phyloP scores from a whole-genome alignment of 768 basidiomycete species.

The Amanita rubescens region DNA sequence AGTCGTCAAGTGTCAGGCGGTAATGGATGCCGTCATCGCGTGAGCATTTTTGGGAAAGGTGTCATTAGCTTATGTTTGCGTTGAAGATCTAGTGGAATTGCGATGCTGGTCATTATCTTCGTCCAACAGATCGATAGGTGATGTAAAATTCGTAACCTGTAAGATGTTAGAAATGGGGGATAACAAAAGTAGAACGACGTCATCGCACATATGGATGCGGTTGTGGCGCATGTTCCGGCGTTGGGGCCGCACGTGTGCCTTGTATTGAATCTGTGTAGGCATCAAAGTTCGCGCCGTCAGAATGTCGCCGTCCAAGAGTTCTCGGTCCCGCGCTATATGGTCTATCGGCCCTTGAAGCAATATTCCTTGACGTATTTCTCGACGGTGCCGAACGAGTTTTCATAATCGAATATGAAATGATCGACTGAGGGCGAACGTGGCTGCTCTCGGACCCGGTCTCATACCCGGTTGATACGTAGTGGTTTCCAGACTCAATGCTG shows the following conservation, averaged over 20 bases:
- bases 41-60: background rate
- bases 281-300: conserved; percentile 24
- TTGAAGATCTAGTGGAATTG: background rate
- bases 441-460: conserved; percentile 30
- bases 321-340: conserved; percentile 18
- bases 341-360: conserved; percentile 15
- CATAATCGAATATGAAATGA: conserved; percentile 12
- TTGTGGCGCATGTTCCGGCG: conserved; percentile 14
- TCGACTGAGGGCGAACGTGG: conserved; percentile 19
- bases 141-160: conserved; percentile 37
- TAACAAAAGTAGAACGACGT: too few species aligned
- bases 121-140: conserved; percentile 34
- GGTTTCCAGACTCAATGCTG: background rate
- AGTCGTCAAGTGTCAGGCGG: background rate
- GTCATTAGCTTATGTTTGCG: background rate
- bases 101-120: background rate
- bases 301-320: conserved; percentile 26
- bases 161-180: background rate
- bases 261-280: conserved; percentile 14
- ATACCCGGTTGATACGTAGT: conserved; percentile 26
- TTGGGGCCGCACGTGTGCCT: conserved; percentile 9
- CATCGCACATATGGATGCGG: conserved; percentile 45
- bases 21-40: background rate
- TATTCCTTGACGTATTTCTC: conserved; percentile 15
- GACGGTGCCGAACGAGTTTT: conserved; percentile 9